phyloP scores from a whole-genome alignment of 1,284 basidiomycete species.

The Apiotrichum domesticum region DNA sequence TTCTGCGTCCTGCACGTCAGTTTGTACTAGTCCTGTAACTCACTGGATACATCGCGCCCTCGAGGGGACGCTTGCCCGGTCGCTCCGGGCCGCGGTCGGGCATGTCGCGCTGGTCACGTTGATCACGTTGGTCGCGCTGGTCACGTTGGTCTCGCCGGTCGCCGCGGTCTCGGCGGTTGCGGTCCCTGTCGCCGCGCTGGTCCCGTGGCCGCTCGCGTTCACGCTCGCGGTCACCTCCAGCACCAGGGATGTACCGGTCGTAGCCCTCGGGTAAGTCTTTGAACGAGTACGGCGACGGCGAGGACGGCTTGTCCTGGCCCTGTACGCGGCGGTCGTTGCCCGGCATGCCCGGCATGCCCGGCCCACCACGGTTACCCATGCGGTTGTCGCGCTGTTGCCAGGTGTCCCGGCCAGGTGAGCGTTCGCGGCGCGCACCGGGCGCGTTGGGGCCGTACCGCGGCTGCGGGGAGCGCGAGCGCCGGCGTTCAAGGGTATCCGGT shows the following conservation, averaged over 20 bases:
- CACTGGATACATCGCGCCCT: not conserved
- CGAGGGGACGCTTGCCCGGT: not conserved
- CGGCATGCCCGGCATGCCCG: no score
- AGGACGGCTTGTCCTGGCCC: not conserved
- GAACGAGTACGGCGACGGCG: not conserved
- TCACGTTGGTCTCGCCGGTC: not conserved
- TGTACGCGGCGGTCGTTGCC: no score
- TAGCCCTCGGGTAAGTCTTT: not conserved
- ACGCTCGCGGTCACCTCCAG: not conserved
- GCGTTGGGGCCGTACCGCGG: slow-evolving; percentile 4
- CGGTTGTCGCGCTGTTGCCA: no score
- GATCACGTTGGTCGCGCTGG: no score
- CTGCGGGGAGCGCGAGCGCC: not conserved
- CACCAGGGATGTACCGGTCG: slow-evolving; percentile 1
- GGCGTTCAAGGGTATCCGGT: no score
- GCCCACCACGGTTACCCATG: no score
- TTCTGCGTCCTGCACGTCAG: not conserved
- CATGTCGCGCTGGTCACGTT: no score
- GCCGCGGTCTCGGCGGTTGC: not conserved
- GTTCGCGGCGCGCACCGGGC: not conserved
- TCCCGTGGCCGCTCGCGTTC: not conserved
- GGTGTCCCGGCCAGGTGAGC: not conserved
- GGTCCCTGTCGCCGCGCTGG: not conserved
- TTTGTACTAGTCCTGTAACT: not conserved
- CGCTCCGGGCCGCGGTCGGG: not conserved